Conservation (phyloP, 495 filamentous ascomycete species). For the Thozetella sp. region DNA sequence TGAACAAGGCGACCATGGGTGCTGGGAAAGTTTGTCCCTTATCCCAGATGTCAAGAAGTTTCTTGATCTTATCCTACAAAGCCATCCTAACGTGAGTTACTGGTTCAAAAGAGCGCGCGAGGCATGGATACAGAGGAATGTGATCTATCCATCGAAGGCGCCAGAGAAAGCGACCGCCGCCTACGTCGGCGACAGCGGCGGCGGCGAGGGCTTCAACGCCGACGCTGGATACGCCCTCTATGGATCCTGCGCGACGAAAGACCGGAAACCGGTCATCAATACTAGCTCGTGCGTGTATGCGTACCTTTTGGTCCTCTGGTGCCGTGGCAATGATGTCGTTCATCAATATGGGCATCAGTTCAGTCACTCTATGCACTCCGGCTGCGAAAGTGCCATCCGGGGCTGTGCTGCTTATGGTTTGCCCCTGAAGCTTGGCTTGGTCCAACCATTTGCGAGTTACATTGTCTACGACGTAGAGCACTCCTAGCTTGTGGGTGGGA, state of each 20-base stretch:
- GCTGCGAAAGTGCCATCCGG: constrained; percentile 91
- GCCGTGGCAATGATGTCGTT: constrained; percentile 89
- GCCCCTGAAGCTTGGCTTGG: constrained; percentile 82
- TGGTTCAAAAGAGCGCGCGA: constrained; percentile 18
- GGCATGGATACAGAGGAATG: constrained; percentile 4
- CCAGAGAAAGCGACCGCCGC: neutral
- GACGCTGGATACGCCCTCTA: neutral
- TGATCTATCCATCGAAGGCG: neutral
- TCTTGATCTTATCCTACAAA: constrained; percentile 91
- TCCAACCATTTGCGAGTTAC: constrained; percentile 99
- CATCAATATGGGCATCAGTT: constrained; percentile 90
- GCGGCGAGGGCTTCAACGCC: neutral
- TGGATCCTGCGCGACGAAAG: neutral
- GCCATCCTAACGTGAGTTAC: constrained; percentile 38
- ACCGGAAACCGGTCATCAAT: neutral
- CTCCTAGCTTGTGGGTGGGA: constrained; percentile 94
- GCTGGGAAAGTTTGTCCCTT: constrained; percentile 88
- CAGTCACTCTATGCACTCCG: constrained; percentile 94
- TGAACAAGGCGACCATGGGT: constrained; percentile 81
- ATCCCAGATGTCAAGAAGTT: constrained; percentile 98
- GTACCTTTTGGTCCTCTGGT: constrained; percentile 98
- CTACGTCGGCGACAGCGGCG: neutral
- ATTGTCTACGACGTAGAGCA: constrained; percentile 99
- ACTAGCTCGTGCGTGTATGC: constrained; percentile 38
- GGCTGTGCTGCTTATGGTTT: constrained; percentile 74